phyloP scores from a whole-genome alignment of 75 land plant genomes.

The Chamaecyparis obtusa region DNA sequence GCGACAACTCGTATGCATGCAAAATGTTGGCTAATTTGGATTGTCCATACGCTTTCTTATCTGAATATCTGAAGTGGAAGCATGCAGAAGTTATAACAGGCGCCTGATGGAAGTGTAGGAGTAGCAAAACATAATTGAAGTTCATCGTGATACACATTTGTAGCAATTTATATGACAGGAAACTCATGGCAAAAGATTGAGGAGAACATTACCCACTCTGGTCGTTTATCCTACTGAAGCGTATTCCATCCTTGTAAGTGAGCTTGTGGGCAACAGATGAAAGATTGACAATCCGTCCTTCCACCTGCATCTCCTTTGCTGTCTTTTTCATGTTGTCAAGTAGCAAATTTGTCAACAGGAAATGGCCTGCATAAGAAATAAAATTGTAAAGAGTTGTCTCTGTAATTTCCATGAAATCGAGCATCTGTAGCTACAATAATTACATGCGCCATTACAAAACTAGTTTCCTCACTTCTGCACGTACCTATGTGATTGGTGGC shows the following conservation, averaged over 20 bases:
- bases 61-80: conserved; percentile 29
- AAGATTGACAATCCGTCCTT: conserved; percentile 61
- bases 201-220: conserved; percentile 16
- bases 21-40: conserved; percentile 61
- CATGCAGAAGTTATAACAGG: background rate
- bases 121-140: background rate
- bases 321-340: conserved; percentile 63
- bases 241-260: conserved; percentile 47
- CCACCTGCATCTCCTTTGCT: conserved; percentile 31
- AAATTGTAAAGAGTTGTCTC: background rate
- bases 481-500: conserved; percentile 72
- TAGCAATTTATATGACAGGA: background rate
- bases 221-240: conserved; percentile 40
- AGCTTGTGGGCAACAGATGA: conserved; percentile 46
- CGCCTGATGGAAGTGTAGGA: background rate
- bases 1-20: conserved; percentile 59
- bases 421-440: too few relatives aligned
- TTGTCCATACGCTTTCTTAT: conserved; percentile 62
- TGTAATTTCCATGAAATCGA: background rate
- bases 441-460: too few relatives aligned
- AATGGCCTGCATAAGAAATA: conserved; percentile 43
- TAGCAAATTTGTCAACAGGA: conserved; percentile 54
- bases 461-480: background rate
- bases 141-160: background rate
- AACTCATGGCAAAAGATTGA: background rate